Evolutionary conservation across 768 basidiomycete genomes (phyloP).

Genomic region (Lactifluus pinguis): DNA sequence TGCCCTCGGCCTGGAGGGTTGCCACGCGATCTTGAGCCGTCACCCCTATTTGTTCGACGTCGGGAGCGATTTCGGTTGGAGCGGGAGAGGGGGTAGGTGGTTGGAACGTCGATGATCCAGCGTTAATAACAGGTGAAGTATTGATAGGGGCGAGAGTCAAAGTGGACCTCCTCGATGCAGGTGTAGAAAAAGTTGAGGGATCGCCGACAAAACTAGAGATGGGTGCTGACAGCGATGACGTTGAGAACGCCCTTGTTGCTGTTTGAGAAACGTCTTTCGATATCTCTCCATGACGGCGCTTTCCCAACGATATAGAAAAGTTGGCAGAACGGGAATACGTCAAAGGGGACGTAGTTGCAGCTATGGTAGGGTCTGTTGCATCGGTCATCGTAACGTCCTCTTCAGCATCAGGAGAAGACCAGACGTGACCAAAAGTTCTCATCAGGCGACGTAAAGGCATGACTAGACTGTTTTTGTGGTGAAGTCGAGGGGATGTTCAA

Average conservation of each 20-base stretch:
- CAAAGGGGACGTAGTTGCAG: background rate
- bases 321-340: background rate
- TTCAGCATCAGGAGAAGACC: background rate
- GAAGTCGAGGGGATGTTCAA: background rate
- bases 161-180: background rate
- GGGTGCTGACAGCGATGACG: background rate
- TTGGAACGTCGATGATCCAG: background rate
- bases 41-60: conserved; percentile 14
- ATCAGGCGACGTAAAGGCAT: conserved; percentile 7
- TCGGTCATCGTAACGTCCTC: conserved; percentile 6
- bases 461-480: background rate
- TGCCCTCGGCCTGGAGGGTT: conserved; percentile 19
- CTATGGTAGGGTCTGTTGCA: background rate
- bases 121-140: background rate
- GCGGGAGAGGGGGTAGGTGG: conserved; percentile 18
- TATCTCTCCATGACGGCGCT: background rate
- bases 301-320: background rate
- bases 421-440: background rate
- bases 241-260: too few relatives aligned
- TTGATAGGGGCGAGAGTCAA: background rate
- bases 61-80: conserved; percentile 23
- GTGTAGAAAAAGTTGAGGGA: background rate
- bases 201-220: background rate
- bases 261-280: background rate
- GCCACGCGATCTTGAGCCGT: background rate